Evolutionary conservation across 2,329 filamentous ascomycete genomes (phyloP).

Genomic region (Aspergillus melleus): DNA sequence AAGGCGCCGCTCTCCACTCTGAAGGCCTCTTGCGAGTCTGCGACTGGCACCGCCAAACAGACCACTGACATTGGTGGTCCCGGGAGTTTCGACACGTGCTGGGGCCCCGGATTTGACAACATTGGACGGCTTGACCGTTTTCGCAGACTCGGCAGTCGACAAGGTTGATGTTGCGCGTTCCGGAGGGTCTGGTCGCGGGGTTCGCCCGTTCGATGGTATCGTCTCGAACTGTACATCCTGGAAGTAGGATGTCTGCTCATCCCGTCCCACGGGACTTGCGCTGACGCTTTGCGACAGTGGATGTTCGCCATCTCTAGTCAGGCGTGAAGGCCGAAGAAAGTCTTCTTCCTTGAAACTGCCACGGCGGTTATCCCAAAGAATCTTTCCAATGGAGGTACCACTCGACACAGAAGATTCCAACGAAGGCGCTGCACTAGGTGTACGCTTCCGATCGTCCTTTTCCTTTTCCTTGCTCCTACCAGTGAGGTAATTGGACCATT

Average conservation of each 20-base stretch:
- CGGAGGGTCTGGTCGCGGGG: constrained; percentile 39
- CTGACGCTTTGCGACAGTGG: constrained; percentile 73
- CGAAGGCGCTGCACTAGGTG: constrained; percentile 54
- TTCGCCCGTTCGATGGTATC: constrained; percentile 22
- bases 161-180: constrained; percentile 44
- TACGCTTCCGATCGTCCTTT: constrained; percentile 50
- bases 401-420: constrained; percentile 58
- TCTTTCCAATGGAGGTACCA: constrained; percentile 56
- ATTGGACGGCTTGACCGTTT: constrained; percentile 43
- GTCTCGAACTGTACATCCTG: constrained; percentile 17
- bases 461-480: constrained; percentile 41
- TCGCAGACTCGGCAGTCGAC: constrained; percentile 49
- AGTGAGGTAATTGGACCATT: constrained; percentile 60
- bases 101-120: constrained; percentile 24
- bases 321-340: constrained; percentile 52
- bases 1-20: constrained; percentile 39
- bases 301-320: constrained; percentile 62
- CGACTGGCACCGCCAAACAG: constrained; percentile 43
- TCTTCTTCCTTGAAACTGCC: constrained; percentile 61
- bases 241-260: constrained; percentile 41
- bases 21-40: constrained; percentile 35
- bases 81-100: constrained; percentile 30
- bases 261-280: constrained; percentile 61
- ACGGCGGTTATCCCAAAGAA: constrained; percentile 51
- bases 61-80: constrained; percentile 36